Conservation (phyloP, 1,284 basidiomycete species). For the Cutaneotrichosporon cyanovorans region DNA sequence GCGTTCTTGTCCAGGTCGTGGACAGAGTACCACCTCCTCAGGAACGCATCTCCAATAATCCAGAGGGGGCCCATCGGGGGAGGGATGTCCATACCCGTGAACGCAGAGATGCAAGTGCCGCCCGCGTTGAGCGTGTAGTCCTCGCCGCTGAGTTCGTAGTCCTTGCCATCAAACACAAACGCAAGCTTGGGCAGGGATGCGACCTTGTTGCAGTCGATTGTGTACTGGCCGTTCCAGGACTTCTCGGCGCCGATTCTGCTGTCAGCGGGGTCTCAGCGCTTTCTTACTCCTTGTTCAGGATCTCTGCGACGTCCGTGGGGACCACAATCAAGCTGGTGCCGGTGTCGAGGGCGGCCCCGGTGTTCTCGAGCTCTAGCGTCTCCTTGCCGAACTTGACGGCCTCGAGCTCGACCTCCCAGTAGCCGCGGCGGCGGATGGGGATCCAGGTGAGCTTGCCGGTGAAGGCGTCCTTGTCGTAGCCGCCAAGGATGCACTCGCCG, state of each 20-base stretch:
- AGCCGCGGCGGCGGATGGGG: constrained; percentile 90
- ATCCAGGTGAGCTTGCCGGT: constrained; percentile 78
- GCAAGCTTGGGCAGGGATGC: constrained; percentile 75
- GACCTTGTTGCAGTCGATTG: constrained; percentile 80
- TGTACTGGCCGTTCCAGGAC: constrained; percentile 91
- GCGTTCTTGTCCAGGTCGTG: constrained; percentile 69
- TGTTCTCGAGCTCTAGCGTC: constrained; percentile 74
- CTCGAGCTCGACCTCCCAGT: constrained; percentile 96
- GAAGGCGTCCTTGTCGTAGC: constrained; percentile 73
- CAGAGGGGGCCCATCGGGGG: constrained; percentile 78
- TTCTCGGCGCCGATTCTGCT: constrained; percentile 77
- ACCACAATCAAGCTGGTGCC: constrained; percentile 56
- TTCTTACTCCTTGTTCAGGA: constrained; percentile 75
- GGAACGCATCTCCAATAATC: constrained; percentile 86
- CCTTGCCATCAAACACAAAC: constrained; percentile 73
- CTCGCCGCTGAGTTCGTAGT: constrained; percentile 68
- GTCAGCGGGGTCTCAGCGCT: background rate
- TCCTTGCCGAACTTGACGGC: constrained; percentile 79
- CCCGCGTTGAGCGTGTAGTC: constrained; percentile 84
- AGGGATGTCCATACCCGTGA: constrained; percentile 88
- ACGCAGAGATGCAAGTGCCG: constrained; percentile 92
- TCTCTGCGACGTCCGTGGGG: constrained; percentile 91
- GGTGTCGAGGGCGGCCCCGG: constrained; percentile 89
- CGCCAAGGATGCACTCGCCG: constrained; percentile 90
- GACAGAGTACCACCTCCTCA: constrained; percentile 85